A percentile compares a stretch with the other conserved stretches of the same genome.
phyloP scores from a whole-genome alignment of 2,329 filamentous ascomycete species.

The Fusarium praegraminearum region DNA sequence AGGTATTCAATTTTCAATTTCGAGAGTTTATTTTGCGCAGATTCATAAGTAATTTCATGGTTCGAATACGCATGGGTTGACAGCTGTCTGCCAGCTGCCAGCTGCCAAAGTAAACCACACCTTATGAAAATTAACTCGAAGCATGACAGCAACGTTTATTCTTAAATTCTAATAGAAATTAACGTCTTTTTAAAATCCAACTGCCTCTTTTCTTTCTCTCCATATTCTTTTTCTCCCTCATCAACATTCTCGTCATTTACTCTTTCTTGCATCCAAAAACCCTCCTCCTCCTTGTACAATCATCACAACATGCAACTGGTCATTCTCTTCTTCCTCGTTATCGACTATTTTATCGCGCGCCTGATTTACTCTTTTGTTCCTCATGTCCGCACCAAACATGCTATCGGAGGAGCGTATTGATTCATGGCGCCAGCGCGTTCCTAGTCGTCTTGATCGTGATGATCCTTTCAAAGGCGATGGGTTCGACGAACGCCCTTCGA shows the following conservation, averaged over 20 bases:
- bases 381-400: slow-evolving; percentile 17
- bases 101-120: background rate
- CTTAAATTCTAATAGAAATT: background rate
- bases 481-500: slow-evolving; percentile 49
- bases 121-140: background rate
- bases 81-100: slow-evolving; percentile 38
- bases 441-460: slow-evolving; percentile 52
- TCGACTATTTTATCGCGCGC: background rate
- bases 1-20: too few relatives aligned
- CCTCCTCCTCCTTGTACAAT: background rate
- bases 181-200: background rate
- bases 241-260: background rate
- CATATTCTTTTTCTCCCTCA: background rate
- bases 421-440: slow-evolving; percentile 53
- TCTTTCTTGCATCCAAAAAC: background rate
- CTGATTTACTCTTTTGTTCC: background rate
- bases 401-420: slow-evolving; percentile 44
- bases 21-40: background rate
- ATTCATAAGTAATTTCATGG: too few relatives aligned
- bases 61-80: background rate
- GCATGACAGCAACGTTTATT: background rate
- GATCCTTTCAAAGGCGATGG: slow-evolving; percentile 54
- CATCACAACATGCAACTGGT: background rate
- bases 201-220: too few relatives aligned
- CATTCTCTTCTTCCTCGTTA: background rate